Percentiles rank a stretch among this genome's conserved stretches.
These are phyloP conservation scores for Fusarium veterinarium DNA, from an alignment of 2,329 filamentous ascomycete species.

Conservation along the genomic window DNA sequence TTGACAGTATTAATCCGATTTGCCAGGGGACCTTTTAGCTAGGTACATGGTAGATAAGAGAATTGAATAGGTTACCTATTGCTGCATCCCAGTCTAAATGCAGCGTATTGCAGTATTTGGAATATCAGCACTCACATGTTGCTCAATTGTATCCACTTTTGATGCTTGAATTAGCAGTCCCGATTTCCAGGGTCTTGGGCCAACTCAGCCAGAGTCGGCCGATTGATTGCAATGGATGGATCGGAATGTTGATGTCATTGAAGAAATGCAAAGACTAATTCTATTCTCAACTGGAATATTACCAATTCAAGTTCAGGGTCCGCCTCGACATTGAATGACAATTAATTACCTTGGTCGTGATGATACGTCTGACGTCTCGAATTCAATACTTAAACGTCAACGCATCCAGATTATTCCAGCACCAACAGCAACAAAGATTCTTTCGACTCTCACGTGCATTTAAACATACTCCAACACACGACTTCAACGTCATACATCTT, in stretches of 20 bases:
- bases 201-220: constrained; percentile 6
- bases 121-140: background rate
- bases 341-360: background rate
- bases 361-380: constrained; percentile 13
- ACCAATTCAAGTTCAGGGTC: constrained; percentile 17
- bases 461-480: background rate
- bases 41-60: background rate
- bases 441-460: constrained; percentile 13
- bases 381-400: constrained; percentile 13
- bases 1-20: background rate
- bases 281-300: constrained; percentile 1
- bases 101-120: background rate
- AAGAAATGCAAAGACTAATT: background rate
- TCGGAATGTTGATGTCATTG: constrained; percentile 38
- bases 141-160: constrained; percentile 8
- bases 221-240: background rate
- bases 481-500: constrained; percentile 21
- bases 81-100: background rate
- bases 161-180: background rate
- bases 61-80: background rate
- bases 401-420: background rate
- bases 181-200: constrained; percentile 2
- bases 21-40: background rate
- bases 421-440: background rate
- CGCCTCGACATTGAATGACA: constrained; percentile 5